Percentiles rank a stretch among this genome's conserved stretches.
Conservation (phyloP, 2,329 filamentous ascomycete species). For the Penicillium sp. region DNA sequence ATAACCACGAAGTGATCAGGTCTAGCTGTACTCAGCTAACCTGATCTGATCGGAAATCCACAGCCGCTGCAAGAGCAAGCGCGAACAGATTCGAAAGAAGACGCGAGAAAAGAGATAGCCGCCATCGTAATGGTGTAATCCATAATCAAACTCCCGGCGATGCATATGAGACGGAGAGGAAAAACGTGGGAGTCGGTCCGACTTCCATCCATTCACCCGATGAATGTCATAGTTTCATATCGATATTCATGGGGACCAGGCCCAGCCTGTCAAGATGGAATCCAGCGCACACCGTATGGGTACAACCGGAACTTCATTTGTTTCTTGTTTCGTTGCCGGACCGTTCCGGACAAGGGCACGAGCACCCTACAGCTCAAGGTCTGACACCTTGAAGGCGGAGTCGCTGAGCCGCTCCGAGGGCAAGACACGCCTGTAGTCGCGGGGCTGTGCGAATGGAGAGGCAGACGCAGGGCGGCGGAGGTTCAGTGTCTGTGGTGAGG, state of each 20-base stretch:
- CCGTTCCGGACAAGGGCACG: slow-evolving; percentile 7
- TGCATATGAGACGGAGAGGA: slow-evolving; percentile 30
- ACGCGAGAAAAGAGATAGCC: slow-evolving; percentile 19
- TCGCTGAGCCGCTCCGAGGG: slow-evolving; percentile 37
- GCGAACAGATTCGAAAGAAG: not conserved
- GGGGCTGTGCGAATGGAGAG: slow-evolving; percentile 45
- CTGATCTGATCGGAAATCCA: not conserved
- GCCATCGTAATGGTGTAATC: slow-evolving; percentile 21
- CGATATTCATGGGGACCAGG: slow-evolving; percentile 1
- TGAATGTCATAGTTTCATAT: not conserved
- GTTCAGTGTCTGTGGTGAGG: slow-evolving; percentile 35
- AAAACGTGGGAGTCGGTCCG: slow-evolving; percentile 2
- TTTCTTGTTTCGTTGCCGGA: slow-evolving; percentile 4
- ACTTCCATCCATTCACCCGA: not conserved
- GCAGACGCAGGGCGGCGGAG: slow-evolving; percentile 42
- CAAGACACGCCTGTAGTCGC: slow-evolving; percentile 39
- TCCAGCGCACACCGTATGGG: not conserved
- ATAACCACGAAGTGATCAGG: not conserved
- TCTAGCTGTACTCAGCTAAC: too few species aligned
- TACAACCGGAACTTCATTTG: not conserved
- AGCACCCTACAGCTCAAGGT: slow-evolving; percentile 21
- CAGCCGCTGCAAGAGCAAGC: not conserved
- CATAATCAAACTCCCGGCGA: slow-evolving; percentile 36
- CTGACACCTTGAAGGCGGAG: slow-evolving; percentile 27
- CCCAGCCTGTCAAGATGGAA: slow-evolving; percentile 15